Evolutionary conservation across 2,329 filamentous ascomycete genomes (phyloP), one percentile per base, ranked within the genome.

Genomic region (Fusarium cicatricum): DNA sequence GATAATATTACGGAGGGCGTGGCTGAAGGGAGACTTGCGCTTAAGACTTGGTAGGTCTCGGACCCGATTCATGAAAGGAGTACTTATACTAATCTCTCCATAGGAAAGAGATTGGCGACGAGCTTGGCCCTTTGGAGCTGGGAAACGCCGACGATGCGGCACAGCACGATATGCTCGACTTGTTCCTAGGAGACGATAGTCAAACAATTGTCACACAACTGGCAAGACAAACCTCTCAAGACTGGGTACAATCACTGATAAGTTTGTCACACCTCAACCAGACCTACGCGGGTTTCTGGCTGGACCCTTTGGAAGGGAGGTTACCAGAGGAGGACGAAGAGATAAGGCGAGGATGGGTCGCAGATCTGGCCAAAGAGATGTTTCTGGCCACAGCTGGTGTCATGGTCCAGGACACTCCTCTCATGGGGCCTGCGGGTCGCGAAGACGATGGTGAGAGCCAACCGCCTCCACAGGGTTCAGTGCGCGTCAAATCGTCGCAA

Each of bases 361-460:
- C 65, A 7, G 72, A 74, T 33, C 23, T 75, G 15, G 74, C 74
- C 3, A 69, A 66, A 29, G 72, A 75, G 12, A 57, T 70, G 17
- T 74, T 75, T 47, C 55, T 77, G 8, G 70, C 74, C 3, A 73
- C 69, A 15, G 71, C 72, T 31, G 74, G 72, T 14, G 67, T 75
- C 19, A 61, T 74, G 65, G 65, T 76, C 10, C 75, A 76, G 38
- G 69, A 74, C 23, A 58, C 64, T 10, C 66, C 66, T 11, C 52
- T 76, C 12, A 60, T 75, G 6, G 70, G 72, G 2, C 43, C 63
- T 2, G 40, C 46, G n/a, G 56, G 33, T 14, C 47, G 56, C 0
- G 59, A 62, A 4, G 38, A 43, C 2, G 50, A 44, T 5, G 47
- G 58, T 5, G 33, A 50, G 26, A 46, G 29, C 19, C 58, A 65